Evolutionary conservation across 768 basidiomycete species (phyloP).

Genomic region (Leucogyrophana mollusca): DNA sequence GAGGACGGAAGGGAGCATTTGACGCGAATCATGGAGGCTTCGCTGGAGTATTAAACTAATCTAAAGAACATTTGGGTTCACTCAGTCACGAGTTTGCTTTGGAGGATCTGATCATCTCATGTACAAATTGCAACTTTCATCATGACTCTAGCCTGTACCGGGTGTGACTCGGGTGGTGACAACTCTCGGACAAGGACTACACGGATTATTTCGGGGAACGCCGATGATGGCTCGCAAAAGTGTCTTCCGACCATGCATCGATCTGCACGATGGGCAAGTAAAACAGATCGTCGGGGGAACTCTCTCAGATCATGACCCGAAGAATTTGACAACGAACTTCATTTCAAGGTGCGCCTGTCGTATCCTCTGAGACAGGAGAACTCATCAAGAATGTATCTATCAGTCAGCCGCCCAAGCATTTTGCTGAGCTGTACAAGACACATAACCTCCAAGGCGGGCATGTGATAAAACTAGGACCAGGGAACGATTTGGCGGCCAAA

Average conservation of each 20-base stretch:
- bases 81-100: too few species aligned
- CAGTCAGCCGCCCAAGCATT: constrained; percentile 78
- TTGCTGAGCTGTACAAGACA: constrained; percentile 72
- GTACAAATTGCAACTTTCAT: not conserved
- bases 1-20: constrained; percentile 85
- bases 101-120: not conserved
- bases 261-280: constrained; percentile 92
- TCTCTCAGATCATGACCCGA: constrained; percentile 65
- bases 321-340: constrained; percentile 81
- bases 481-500: constrained; percentile 86
- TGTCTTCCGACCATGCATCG: constrained; percentile 91
- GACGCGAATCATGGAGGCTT: constrained; percentile 74
- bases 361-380: not conserved
- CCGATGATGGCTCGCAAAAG: constrained; percentile 31
- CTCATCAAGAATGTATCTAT: constrained; percentile 2
- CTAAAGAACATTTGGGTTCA: not conserved
- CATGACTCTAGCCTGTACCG: not conserved
- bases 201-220: not conserved
- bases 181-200: not conserved
- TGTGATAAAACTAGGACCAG: constrained; percentile 91
- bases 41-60: constrained; percentile 64
- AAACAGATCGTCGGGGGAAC: constrained; percentile 99
- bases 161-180: not conserved
- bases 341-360: constrained; percentile 53
- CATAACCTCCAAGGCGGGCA: constrained; percentile 82